These are phyloP conservation scores for Apiotrichum gracile DNA, from an alignment of 1,284 basidiomycete genomes.

Conservation along the genomic window DNA sequence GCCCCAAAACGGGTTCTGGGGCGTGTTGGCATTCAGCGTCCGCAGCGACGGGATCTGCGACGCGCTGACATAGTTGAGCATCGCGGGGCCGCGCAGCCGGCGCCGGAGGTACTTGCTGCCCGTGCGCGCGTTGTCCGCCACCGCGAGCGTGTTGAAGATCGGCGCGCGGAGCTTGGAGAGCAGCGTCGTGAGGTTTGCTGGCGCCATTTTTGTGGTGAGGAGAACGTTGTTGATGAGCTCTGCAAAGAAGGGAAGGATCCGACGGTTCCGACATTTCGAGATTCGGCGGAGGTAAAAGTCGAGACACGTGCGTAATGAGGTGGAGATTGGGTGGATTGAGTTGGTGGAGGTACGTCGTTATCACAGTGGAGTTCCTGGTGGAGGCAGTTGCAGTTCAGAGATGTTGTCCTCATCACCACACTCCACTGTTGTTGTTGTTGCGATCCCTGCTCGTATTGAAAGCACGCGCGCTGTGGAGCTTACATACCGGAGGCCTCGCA, in stretches of 20 bases:
- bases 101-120: constrained; percentile 77
- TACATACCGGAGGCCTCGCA: too few relatives aligned
- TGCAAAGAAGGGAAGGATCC: not conserved
- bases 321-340: not conserved
- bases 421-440: too few relatives aligned
- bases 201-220: constrained; percentile 7
- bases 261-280: not conserved
- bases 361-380: too few relatives aligned
- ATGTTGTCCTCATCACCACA: too few relatives aligned
- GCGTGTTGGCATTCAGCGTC: constrained; percentile 15
- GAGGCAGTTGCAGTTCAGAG: too few relatives aligned
- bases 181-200: constrained; percentile 20
- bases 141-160: constrained; percentile 79
- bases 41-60: constrained; percentile 12
- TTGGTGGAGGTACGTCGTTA: too few relatives aligned
- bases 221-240: not conserved
- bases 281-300: not conserved
- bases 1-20: constrained; percentile 26
- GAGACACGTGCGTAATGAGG: not conserved
- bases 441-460: too few relatives aligned
- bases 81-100: constrained; percentile 67
- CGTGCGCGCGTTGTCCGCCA: constrained; percentile 67
- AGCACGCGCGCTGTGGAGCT: too few relatives aligned
- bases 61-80: constrained; percentile 60
- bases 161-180: constrained; percentile 38